Evolutionary conservation across 129 eudicot genomes (phyloP), one percentile per base, ranked within the genome.

Genomic region (Chrysanthemum makinoi): DNA sequence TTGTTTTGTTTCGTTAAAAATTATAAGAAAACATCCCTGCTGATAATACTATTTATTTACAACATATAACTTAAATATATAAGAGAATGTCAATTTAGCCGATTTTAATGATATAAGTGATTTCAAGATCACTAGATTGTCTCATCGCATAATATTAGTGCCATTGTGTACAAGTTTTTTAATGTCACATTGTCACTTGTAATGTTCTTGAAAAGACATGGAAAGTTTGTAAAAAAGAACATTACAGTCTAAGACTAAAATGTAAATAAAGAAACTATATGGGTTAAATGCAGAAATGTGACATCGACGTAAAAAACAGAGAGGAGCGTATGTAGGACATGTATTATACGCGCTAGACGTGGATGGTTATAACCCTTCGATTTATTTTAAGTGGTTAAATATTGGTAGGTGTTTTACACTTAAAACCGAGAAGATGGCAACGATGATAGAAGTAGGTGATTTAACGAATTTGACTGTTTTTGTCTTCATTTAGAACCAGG

Each of bases 401-500:
- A 75, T 5, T 33, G 22, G 51, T 14, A 4, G 16, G 74, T 68
- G 68, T 13, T 2, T 0, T 17, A 48, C 51, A 76, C 80, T 62
- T 0, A 13, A 19, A 10, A 30, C 10, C 9, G 28, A 18, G 18
- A 22, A 7, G 33, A 48, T 17, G 66, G 13, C 8, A 46, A 3
- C 17, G 8, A 19, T 14, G 14, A 16, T 58, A 39, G 52, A 76
- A 68, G 74, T 68, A 58, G 68, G 74, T 58, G 80, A 62, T 76
- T 8, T 55, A 66, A 61, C 57, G 69, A 76, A 68, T 67, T 68
- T 67, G 80, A 68, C 74, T 68, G 69, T 76, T 76, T 76, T 76
- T 76, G 80, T 76, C 74, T 76, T 76, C 62, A 46, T 55, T 51
- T 47, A 57, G 74, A 69, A 68, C 69, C 35, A 58, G 56, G 26